Conservation (phyloP, 164 flowering plant species). For the Magnolia changhungtana region DNA sequence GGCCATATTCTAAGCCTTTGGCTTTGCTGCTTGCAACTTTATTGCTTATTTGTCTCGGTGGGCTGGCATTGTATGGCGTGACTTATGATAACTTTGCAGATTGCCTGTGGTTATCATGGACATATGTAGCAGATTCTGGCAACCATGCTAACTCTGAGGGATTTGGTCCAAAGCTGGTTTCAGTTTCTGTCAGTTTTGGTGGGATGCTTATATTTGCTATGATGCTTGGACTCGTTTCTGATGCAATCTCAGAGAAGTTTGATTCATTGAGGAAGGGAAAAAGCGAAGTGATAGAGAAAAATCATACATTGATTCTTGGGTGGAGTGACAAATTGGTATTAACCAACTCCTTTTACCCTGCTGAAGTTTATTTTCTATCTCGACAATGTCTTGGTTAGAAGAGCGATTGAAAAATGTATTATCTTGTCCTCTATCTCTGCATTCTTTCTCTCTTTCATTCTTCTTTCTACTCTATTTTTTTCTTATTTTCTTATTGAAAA, state of each 20-base stretch:
- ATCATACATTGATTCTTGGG: slow-evolving; percentile 74
- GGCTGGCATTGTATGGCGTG: slow-evolving; percentile 76
- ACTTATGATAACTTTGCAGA: slow-evolving; percentile 65
- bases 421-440: background rate
- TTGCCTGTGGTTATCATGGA: slow-evolving; percentile 83
- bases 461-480: no score
- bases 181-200: slow-evolving; percentile 76
- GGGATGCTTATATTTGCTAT: slow-evolving; percentile 91
- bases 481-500: no score
- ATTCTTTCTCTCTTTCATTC: no score
- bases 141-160: slow-evolving; percentile 71
- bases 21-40: slow-evolving; percentile 69
- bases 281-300: slow-evolving; percentile 76
- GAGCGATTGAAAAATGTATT: background rate
- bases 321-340: slow-evolving; percentile 69
- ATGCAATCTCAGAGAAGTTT: slow-evolving; percentile 82
- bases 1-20: slow-evolving; percentile 67
- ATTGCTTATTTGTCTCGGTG: slow-evolving; percentile 65
- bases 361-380: background rate
- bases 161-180: slow-evolving; percentile 63
- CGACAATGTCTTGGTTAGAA: background rate
- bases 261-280: slow-evolving; percentile 81
- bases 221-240: slow-evolving; percentile 94
- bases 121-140: slow-evolving; percentile 68
- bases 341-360: background rate